phyloP scores from a whole-genome alignment of 768 basidiomycete species.

The Hypsizygus marmoreus region DNA sequence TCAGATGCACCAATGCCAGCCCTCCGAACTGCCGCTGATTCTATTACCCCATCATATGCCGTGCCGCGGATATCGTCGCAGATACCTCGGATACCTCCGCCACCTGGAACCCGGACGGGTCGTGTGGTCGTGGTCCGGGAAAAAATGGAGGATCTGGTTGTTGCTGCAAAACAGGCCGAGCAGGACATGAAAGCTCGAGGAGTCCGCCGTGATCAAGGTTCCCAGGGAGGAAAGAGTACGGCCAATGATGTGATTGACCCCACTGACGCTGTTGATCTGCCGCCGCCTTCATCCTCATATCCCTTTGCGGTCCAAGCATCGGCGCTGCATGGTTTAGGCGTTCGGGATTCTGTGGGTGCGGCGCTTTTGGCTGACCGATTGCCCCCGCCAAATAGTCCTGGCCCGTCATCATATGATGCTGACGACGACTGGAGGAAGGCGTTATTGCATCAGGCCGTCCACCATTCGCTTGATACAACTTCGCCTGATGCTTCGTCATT shows the following conservation, averaged over 20 bases:
- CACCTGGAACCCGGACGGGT: conserved; percentile 40
- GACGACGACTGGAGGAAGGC: conserved; percentile 79
- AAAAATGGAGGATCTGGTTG: conserved; percentile 68
- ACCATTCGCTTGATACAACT: conserved; percentile 63
- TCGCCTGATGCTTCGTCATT: conserved; percentile 50
- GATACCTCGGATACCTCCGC: conserved; percentile 35
- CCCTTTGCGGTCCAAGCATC: conserved; percentile 78
- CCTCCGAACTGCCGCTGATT: conserved; percentile 67
- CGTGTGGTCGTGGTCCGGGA: conserved; percentile 85
- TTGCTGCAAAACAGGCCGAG: conserved; percentile 76
- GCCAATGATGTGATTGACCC: conserved; percentile 74
- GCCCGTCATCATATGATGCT: conserved; percentile 50
- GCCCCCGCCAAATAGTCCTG: conserved; percentile 68
- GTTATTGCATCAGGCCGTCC: conserved; percentile 75
- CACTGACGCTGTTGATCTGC: conserved; percentile 81
- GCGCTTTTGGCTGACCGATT: conserved; percentile 73
- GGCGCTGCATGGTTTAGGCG: conserved; percentile 69
- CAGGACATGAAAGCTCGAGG: conserved; percentile 65
- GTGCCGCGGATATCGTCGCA: conserved; percentile 38
- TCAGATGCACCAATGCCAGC: conserved; percentile 44
- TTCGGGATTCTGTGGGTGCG: conserved; percentile 74
- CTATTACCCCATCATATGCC: conserved; percentile 47
- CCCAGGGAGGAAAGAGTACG: conserved; percentile 37
- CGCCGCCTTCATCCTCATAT: conserved; percentile 66
- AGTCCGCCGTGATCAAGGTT: conserved; percentile 45